Evolutionary conservation across 148 eudicot species (phyloP), one percentile per base, ranked within the genome.

Genomic region (Fagopyrum esculentum): DNA sequence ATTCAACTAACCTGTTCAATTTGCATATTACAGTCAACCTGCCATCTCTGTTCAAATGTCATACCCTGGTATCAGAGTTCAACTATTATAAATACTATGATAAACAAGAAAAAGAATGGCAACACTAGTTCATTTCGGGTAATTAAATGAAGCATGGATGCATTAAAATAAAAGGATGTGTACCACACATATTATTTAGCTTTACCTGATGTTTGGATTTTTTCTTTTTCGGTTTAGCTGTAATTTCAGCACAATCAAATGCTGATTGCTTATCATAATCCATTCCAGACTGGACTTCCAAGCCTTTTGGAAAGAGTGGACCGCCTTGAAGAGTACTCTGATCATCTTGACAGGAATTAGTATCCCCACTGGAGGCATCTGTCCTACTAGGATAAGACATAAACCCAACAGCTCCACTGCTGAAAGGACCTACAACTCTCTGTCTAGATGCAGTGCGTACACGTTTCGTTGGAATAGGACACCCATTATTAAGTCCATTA

Each of bases 361-460:
- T 96, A 85, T 96, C 99, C 72, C 89, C 96, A 82, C 98, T 92
- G 47, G 94, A 92, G 80, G 89, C 92, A 81, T 88, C 97, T 55
- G 87, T 76, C 82, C 84, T 90, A 78, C 77, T 86, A 49, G 91
- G 86, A 40, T 77, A 79, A 56, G 89, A 92, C 69, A 82, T 43
- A 74, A 63, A 71, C 56, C 89, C 91, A 70, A 92, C 78, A 77
- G 90, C 71, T 50, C 85, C 98, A 50, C 83, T 81, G 80, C 78
- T 82, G 72, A 84, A 90, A 45, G 94, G 91, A 72, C 93, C 85
- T 6, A 78, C 68, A 81, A 89, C 85, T 78, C 99, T 96, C 74
- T 83, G 94, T 83, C 99, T 89, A 73, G 94, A 85, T 76, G 98
- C 94, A 80, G 99, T 96, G n/a, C 94, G 91, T 72, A 88, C 77